Evolutionary conservation across 1,139 yeast species (phyloP).

Genomic region (Diutina sp.): DNA sequence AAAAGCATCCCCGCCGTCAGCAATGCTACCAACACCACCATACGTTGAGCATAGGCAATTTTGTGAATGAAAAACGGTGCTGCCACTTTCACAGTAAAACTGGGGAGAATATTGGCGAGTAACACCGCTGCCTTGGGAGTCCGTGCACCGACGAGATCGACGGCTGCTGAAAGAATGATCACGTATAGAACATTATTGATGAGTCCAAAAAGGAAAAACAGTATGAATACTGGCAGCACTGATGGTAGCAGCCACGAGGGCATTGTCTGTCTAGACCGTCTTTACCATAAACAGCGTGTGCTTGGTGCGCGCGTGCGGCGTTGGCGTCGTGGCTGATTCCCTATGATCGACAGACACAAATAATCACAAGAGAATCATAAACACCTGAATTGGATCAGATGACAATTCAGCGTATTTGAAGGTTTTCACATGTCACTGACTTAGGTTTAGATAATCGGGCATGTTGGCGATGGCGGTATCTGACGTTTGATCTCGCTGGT

Average conservation of each 20-base stretch:
- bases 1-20: slow-evolving; percentile 70
- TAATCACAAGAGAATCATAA: not conserved
- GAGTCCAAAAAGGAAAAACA: slow-evolving; percentile 78
- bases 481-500: no score
- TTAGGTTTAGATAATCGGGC: not conserved
- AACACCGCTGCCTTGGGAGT: slow-evolving; percentile 82
- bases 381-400: no score
- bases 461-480: not conserved
- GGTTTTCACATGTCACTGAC: not conserved
- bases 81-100: slow-evolving; percentile 53
- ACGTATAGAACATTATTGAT: slow-evolving; percentile 84
- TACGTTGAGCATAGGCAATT: slow-evolving; percentile 45
- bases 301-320: no score
- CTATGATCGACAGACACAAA: not conserved
- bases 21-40: slow-evolving; percentile 40
- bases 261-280: not conserved
- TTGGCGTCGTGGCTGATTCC: no score
- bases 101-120: slow-evolving; percentile 78
- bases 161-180: slow-evolving; percentile 82
- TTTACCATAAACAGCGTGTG: no score
- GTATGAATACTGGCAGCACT: slow-evolving; percentile 17
- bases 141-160: slow-evolving; percentile 73
- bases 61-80: slow-evolving; percentile 74
- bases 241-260: not conserved
- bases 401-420: no score